Evolutionary conservation across 495 filamentous ascomycete species (phyloP).

Genomic region (Aspergillus sparsus): DNA sequence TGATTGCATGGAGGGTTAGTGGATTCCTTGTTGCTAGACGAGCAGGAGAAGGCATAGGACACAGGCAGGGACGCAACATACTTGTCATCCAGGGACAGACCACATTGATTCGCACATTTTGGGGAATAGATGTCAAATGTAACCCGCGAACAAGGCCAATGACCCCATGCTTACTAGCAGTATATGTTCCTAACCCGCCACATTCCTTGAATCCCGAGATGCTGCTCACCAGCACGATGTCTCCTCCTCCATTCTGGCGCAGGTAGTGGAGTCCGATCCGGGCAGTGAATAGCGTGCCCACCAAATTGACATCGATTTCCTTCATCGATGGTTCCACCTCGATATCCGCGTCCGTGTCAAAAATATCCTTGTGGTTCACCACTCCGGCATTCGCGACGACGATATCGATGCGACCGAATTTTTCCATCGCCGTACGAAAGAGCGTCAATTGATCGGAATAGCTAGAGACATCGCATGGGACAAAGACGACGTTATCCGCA

Average conservation of each 20-base stretch:
- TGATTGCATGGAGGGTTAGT: slow-evolving; percentile 2
- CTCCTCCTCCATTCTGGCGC: slow-evolving; percentile 33
- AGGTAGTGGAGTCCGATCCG: slow-evolving; percentile 37
- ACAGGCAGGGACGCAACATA: slow-evolving; percentile 18
- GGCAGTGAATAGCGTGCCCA: slow-evolving; percentile 32
- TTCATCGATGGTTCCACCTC: slow-evolving; percentile 30
- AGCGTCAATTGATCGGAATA: slow-evolving; percentile 35
- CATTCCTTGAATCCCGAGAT: slow-evolving; percentile 41
- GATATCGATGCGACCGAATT: slow-evolving; percentile 33
- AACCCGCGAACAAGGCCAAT: slow-evolving; percentile 39
- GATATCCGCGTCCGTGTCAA: slow-evolving; percentile 28
- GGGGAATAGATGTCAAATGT: slow-evolving; percentile 26
- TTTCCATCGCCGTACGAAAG: slow-evolving; percentile 28
- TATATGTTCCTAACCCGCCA: slow-evolving; percentile 34
- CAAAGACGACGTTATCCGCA: slow-evolving; percentile 26
- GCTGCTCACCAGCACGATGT: slow-evolving; percentile 35
- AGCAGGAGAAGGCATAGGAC: neutral
- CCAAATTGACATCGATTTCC: slow-evolving; percentile 39
- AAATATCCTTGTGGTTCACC: slow-evolving; percentile 33
- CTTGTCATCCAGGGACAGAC: slow-evolving; percentile 47
- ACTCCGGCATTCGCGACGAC: slow-evolving; percentile 41
- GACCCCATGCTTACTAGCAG: slow-evolving; percentile 41
- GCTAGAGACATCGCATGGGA: slow-evolving; percentile 37
- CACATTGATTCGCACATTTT: slow-evolving; percentile 39
- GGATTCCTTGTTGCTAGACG: no score